Evolutionary conservation across 495 filamentous ascomycete species (phyloP).

Genomic region (Tetracladium marchalianum): DNA sequence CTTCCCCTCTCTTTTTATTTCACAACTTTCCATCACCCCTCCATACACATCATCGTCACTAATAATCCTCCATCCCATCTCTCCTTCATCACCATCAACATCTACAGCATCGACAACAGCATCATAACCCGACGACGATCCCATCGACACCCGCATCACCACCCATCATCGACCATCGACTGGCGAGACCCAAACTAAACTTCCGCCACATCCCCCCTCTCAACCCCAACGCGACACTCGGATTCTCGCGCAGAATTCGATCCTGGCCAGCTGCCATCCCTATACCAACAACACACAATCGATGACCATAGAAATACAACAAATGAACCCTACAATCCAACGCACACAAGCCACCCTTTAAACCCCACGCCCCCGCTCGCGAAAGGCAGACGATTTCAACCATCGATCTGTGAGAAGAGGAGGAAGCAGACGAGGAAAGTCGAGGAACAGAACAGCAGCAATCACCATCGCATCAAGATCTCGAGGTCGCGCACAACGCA

Average conservation of each 20-base stretch:
- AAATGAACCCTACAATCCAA: conserved; percentile 44
- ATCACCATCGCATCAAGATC: conserved; percentile 31
- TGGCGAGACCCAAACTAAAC: conserved; percentile 31
- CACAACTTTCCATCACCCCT: conserved; percentile 19
- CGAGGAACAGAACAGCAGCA: conserved; percentile 30
- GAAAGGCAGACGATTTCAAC: conserved; percentile 27
- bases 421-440: conserved; percentile 4
- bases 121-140: conserved; percentile 22
- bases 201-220: conserved; percentile 27
- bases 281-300: conserved; percentile 27
- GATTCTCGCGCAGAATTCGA: conserved; percentile 37
- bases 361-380: conserved; percentile 35
- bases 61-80: conserved; percentile 12
- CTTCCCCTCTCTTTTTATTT: conserved; percentile 29
- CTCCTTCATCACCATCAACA: conserved; percentile 27
- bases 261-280: conserved; percentile 20
- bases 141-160: conserved; percentile 18
- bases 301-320: conserved; percentile 43
- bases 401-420: conserved; percentile 21
- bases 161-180: conserved; percentile 29
- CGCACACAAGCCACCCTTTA: conserved; percentile 50
- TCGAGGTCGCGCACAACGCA: conserved; percentile 24
- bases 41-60: conserved; percentile 5
- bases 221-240: conserved; percentile 25
- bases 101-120: conserved; percentile 21